Percentiles rank a stretch among this genome's conserved stretches.
These are phyloP conservation scores for Styphnolobium japonicum DNA, from an alignment of 306 rosid genomes.

Conservation along the genomic window DNA sequence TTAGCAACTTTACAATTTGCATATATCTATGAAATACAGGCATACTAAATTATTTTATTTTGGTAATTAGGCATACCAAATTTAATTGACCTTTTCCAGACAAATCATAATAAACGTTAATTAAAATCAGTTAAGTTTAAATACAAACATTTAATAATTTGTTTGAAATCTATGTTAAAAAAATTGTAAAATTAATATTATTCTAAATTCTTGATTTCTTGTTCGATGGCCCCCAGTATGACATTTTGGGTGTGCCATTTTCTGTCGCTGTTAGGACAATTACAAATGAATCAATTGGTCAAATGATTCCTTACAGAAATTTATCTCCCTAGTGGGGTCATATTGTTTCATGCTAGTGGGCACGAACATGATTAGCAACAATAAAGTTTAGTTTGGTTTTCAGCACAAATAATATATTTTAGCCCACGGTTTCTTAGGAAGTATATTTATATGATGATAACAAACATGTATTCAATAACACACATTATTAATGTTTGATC, in stretches of 20 bases:
- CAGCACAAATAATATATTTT: slow-evolving; percentile 15
- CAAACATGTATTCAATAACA: no score
- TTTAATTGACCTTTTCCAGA: neutral
- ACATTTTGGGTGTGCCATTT: slow-evolving; percentile 21
- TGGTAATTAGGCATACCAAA: neutral
- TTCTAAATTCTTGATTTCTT: neutral
- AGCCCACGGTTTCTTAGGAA: no score
- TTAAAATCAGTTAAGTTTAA: neutral
- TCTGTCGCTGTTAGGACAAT: slow-evolving; percentile 21
- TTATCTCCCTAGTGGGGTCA: slow-evolving; percentile 39
- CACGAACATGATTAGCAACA: slow-evolving; percentile 12
- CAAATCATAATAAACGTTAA: neutral
- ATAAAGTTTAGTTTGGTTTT: slow-evolving; percentile 21
- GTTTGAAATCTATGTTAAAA: neutral
- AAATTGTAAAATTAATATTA: neutral
- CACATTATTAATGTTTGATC: no score
- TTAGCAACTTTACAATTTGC: neutral
- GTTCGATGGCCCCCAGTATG: slow-evolving; percentile 8
- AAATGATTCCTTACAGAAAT: slow-evolving; percentile 35
- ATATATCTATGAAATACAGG: neutral
- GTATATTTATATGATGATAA: no score
- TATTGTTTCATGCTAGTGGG: slow-evolving; percentile 24
- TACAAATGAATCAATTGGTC: slow-evolving; percentile 26
- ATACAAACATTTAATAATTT: neutral
- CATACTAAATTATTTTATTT: neutral